A percentile compares a stretch with the other conserved stretches of the same genome.
Conservation (phyloP, 331 rosid species). For the Spiraea crenata region DNA sequence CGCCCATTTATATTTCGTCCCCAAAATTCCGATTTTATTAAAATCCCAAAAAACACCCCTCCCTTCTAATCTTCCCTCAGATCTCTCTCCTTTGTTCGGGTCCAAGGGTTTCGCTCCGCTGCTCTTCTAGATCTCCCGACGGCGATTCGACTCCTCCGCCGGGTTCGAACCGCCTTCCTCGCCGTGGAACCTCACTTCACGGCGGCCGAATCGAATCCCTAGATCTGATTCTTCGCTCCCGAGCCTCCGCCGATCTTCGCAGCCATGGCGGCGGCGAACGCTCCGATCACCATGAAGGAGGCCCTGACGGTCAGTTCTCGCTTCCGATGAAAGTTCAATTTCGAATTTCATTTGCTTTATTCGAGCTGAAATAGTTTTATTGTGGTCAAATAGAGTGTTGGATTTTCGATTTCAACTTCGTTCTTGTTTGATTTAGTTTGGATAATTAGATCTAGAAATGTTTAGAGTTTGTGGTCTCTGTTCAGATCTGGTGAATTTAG, state of each 20-base stretch:
- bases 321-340: conserved; percentile 32
- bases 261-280: conserved; percentile 97
- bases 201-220: conserved; percentile 28
- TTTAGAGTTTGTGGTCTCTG: conserved; percentile 20
- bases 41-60: conserved; percentile 28
- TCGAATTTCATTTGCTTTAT: conserved; percentile 2
- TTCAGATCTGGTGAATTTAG: conserved; percentile 36
- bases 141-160: conserved; percentile 47
- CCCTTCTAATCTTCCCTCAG: conserved; percentile 14
- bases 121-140: conserved; percentile 59
- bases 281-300: conserved; percentile 99
- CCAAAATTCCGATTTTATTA: conserved; percentile 28
- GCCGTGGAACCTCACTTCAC: conserved; percentile 26
- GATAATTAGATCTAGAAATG: conserved; percentile 45
- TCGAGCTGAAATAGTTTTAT: conserved; percentile 17
- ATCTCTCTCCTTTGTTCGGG: conserved; percentile 31
- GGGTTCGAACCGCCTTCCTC: conserved; percentile 28
- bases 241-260: conserved; percentile 42
- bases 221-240: conserved; percentile 41
- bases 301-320: conserved; percentile 72
- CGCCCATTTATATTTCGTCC: conserved; percentile 30
- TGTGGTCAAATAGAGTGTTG: conserved; percentile 25
- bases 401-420: conserved; percentile 17
- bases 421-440: conserved; percentile 12
- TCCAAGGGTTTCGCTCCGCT: conserved; percentile 34